These are phyloP conservation scores for Mercurialis annua DNA, from an alignment of 345 rosid genomes.

Conservation along the genomic window DNA sequence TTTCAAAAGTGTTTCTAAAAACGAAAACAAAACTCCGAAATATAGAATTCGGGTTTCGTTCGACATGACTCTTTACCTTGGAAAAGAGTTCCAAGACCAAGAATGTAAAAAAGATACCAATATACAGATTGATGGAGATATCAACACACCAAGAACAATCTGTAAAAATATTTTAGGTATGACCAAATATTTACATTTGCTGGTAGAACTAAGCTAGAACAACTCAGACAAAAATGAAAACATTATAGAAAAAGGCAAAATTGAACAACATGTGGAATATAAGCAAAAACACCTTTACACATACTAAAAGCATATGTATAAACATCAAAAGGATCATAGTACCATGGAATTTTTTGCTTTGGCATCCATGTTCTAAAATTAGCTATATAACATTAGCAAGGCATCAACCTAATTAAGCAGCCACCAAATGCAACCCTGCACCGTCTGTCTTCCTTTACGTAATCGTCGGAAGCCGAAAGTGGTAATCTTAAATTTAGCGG, in stretches of 20 bases:
- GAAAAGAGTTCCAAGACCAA: too few relatives aligned
- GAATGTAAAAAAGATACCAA: too few relatives aligned
- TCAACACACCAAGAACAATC: neutral
- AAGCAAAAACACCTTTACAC: slow-evolving; percentile 37
- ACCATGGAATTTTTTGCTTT: slow-evolving; percentile 34
- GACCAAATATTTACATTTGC: slow-evolving; percentile 37
- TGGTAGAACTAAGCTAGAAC: slow-evolving; percentile 6
- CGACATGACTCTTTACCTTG: too few relatives aligned
- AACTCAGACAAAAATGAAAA: neutral
- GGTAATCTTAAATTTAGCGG: slow-evolving; percentile 17
- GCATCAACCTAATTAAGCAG: slow-evolving; percentile 25
- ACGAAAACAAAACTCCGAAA: too few relatives aligned
- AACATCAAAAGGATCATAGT: slow-evolving; percentile 31
- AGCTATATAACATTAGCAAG: slow-evolving; percentile 39
- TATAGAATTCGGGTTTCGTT: too few relatives aligned
- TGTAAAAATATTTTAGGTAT: neutral
- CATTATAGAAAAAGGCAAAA: neutral
- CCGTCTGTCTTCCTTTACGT: slow-evolving; percentile 32
- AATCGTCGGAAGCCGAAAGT: slow-evolving; percentile 26
- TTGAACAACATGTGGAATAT: neutral
- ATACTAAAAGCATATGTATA: slow-evolving; percentile 25
- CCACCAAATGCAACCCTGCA: slow-evolving; percentile 32
- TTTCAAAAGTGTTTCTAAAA: too few relatives aligned
- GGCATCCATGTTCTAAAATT: slow-evolving; percentile 41
- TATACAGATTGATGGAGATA: neutral